Evolutionary conservation across 148 eudicot genomes (phyloP).

Genomic region (Camellia japonica): DNA sequence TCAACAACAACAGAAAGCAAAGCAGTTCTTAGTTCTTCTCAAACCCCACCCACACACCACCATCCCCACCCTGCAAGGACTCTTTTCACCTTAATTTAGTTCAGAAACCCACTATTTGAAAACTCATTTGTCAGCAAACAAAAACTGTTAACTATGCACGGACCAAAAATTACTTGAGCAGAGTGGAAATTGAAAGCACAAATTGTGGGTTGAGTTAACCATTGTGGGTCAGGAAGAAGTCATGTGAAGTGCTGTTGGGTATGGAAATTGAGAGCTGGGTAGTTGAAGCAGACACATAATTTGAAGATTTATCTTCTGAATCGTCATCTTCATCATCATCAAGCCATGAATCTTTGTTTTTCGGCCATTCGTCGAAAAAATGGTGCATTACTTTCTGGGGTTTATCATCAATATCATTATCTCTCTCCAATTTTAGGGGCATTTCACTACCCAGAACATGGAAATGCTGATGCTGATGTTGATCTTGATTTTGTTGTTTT

Average conservation of each 20-base stretch:
- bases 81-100: constrained; percentile 32
- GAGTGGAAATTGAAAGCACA: background rate
- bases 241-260: constrained; percentile 34
- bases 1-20: background rate
- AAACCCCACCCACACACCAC: background rate
- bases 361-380: constrained; percentile 50
- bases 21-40: background rate
- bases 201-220: constrained; percentile 16
- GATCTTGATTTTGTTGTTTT: constrained; percentile 19
- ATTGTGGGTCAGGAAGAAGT: constrained; percentile 41
- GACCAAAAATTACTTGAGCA: background rate
- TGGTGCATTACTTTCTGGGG: constrained; percentile 55
- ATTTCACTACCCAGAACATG: constrained; percentile 13
- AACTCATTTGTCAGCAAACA: constrained; percentile 45
- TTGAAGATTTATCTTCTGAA: constrained; percentile 24
- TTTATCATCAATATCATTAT: constrained; percentile 27
- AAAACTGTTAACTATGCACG: constrained; percentile 2
- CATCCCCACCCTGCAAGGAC: constrained; percentile 35
- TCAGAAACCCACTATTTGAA: constrained; percentile 35
- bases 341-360: constrained; percentile 35
- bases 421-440: constrained; percentile 14
- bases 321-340: background rate
- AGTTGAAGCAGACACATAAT: constrained; percentile 15
- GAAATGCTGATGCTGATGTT: constrained; percentile 19
- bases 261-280: constrained; percentile 53